Conservation (phyloP, 2,329 filamentous ascomycete species). For the Aspergillus unguis region DNA sequence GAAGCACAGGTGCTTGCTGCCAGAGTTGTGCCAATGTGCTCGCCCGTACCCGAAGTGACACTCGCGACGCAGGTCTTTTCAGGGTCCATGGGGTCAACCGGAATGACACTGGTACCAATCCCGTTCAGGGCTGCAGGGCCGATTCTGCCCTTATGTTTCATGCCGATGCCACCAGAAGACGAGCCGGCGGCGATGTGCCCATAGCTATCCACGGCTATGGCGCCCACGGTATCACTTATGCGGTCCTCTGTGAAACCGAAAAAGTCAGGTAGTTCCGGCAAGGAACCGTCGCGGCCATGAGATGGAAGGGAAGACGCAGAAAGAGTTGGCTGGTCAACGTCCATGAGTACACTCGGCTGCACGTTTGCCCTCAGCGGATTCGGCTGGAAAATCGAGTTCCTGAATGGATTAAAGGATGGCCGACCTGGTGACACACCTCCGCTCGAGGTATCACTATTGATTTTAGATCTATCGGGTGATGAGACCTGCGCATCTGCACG, state of each 20-base stretch:
- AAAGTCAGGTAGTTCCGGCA: background rate
- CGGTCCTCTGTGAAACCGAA: slow-evolving; percentile 47
- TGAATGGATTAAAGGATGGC: background rate
- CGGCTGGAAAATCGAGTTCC: background rate
- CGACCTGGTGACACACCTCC: background rate
- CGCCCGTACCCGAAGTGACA: slow-evolving; percentile 90
- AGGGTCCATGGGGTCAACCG: slow-evolving; percentile 66
- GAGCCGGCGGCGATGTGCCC: slow-evolving; percentile 92
- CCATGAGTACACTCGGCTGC: background rate
- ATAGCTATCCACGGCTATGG: slow-evolving; percentile 81
- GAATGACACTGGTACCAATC: slow-evolving; percentile 86
- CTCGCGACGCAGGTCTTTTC: slow-evolving; percentile 70
- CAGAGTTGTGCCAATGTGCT: slow-evolving; percentile 96
- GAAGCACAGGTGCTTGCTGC: slow-evolving; percentile 84
- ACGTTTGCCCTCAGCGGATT: slow-evolving; percentile 3
- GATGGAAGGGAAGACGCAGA: background rate
- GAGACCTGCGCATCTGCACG: background rate
- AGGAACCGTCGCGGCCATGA: slow-evolving; percentile 1
- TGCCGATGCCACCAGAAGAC: slow-evolving; percentile 95
- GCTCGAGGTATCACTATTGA: background rate
- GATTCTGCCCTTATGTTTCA: slow-evolving; percentile 91
- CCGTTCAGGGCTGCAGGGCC: slow-evolving; percentile 92
- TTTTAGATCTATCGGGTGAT: background rate
- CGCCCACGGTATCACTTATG: slow-evolving; percentile 91
- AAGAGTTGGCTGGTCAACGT: background rate